phyloP scores from a whole-genome alignment of 106 monocot genomes.

The Hemerocallis citrina region DNA sequence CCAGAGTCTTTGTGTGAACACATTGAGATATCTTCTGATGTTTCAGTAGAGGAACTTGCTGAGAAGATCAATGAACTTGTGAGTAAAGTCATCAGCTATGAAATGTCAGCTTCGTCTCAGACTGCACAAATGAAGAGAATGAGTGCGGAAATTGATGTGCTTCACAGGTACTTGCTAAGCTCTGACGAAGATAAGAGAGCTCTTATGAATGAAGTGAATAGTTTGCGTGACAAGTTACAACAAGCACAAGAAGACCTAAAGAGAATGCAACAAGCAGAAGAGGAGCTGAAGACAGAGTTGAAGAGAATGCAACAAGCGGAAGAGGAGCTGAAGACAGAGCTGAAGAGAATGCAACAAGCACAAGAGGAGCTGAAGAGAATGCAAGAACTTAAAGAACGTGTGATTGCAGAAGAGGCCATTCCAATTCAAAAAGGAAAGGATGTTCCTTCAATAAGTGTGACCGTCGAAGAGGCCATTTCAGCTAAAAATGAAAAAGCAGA shows the following conservation, averaged over 20 bases:
- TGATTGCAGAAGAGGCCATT: too few species aligned
- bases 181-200: conserved; percentile 34
- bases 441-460: too few species aligned
- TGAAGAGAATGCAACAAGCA: too few species aligned
- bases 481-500: too few species aligned
- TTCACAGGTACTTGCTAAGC: conserved; percentile 21
- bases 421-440: conserved; percentile 7
- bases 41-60: conserved; percentile 40
- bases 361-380: conserved; percentile 17
- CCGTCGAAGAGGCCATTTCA: too few species aligned
- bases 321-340: conserved; percentile 5
- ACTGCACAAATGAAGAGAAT: conserved; percentile 38
- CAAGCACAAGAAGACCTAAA: conserved; percentile 34
- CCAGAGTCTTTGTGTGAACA: conserved; percentile 23
- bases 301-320: too few species aligned
- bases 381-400: conserved; percentile 8
- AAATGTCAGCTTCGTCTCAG: conserved; percentile 45
- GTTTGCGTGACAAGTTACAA: conserved; percentile 23
- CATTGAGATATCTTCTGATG: conserved; percentile 29
- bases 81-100: conserved; percentile 40
- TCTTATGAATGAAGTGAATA: conserved; percentile 7
- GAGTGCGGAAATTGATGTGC: conserved; percentile 21
- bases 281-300: conserved; percentile 5
- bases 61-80: conserved; percentile 65
- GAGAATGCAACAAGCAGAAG: too few species aligned